A percentile compares a stretch with the other conserved stretches of the same genome.
Evolutionary conservation across 164 flowering plant genomes (phyloP).

Genomic region (Macadamia tetraphylla): DNA sequence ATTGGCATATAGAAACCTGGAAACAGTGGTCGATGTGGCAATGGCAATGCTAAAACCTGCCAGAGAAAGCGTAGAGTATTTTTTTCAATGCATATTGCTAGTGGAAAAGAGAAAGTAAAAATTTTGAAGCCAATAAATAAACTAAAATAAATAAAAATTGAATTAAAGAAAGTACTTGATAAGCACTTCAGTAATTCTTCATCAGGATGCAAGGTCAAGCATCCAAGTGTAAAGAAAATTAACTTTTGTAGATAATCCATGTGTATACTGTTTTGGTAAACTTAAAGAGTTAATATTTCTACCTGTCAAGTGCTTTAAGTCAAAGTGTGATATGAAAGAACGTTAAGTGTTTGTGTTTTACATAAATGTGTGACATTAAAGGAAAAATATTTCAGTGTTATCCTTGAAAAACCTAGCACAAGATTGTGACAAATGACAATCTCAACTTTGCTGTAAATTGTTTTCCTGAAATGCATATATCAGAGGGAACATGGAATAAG

Average conservation of each 20-base stretch:
- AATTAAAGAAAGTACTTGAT: neutral
- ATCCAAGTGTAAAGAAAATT: neutral
- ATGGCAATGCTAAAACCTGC: conserved; percentile 91
- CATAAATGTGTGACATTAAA: neutral
- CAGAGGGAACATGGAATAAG: too few species aligned
- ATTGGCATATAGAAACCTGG: conserved; percentile 98
- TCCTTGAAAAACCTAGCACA: neutral
- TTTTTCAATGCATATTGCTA: neutral
- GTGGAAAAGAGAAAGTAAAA: neutral
- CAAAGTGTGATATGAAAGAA: too few species aligned
- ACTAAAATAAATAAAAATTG: neutral
- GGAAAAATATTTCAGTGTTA: neutral
- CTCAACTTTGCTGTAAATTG: neutral
- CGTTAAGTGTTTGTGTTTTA: too few species aligned
- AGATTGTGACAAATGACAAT: neutral
- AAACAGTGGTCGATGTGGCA: conserved; percentile 85
- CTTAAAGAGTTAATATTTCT: neutral
- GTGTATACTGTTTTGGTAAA: neutral
- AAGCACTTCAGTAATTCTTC: neutral
- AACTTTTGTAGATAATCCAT: neutral
- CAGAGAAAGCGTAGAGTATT: conserved; percentile 3
- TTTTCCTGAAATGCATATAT: neutral
- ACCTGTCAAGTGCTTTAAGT: too few species aligned
- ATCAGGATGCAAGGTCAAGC: neutral
- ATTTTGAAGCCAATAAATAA: too few species aligned